These are phyloP conservation scores for Ogataea methanolica DNA, from an alignment of 805 yeast species.

Conservation along the genomic window DNA sequence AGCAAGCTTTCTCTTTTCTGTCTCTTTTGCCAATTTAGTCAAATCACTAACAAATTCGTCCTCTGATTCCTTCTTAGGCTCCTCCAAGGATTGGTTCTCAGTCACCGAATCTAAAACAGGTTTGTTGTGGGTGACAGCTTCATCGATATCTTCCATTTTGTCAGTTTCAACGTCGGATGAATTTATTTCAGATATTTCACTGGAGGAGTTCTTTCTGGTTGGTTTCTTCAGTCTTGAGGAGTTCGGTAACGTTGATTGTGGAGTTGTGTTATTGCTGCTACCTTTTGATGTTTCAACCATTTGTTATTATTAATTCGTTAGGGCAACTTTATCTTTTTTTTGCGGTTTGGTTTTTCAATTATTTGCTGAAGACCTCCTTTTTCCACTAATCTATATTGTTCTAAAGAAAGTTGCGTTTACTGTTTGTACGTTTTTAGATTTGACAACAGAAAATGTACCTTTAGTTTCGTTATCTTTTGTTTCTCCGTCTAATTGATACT, in stretches of 20 bases:
- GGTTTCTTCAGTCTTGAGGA: constrained; percentile 1
- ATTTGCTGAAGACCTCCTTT: not conserved
- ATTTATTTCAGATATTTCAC: constrained; percentile 22
- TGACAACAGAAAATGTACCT: no score
- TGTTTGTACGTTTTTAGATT: no score
- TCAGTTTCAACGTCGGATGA: constrained; percentile 91
- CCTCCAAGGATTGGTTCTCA: not conserved
- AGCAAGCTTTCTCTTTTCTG: constrained; percentile 29
- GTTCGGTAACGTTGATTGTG: no score
- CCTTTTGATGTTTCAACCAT: not conserved
- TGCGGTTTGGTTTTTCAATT: not conserved
- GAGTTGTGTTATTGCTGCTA: no score
- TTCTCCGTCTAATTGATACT: no score
- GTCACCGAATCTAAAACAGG: not conserved
- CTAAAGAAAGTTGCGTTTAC: no score
- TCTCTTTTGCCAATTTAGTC: constrained; percentile 34
- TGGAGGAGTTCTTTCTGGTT: constrained; percentile 12
- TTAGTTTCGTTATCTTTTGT: no score
- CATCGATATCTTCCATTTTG: constrained; percentile 62
- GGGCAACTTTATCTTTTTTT: not conserved
- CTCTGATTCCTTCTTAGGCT: not conserved
- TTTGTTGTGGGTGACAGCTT: constrained; percentile 7
- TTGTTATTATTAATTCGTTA: not conserved
- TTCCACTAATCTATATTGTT: not conserved
- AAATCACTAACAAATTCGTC: constrained; percentile 33